A percentile compares a stretch with the other conserved stretches of the same genome.
phyloP scores from a whole-genome alignment of 139 green algal genomes.

The Chlorella sp. region DNA sequence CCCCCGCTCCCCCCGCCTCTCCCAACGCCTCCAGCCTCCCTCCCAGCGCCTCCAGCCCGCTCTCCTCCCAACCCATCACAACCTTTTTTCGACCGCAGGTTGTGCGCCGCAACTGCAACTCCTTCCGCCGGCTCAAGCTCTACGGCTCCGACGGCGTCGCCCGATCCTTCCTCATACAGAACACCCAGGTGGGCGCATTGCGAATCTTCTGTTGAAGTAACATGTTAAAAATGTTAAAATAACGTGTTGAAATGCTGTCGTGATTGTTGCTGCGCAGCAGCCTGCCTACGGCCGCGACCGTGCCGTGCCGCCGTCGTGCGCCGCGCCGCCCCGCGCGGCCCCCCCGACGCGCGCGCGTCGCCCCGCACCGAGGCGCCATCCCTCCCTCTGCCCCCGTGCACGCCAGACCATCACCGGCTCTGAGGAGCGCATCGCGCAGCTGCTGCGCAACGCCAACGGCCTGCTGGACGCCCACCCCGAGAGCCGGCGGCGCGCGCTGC shows the following conservation, averaged over 20 bases:
- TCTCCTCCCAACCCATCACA: not conserved
- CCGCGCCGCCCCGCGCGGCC: no score
- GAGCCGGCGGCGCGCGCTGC: constrained; percentile 56
- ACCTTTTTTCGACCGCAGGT: constrained; percentile 14
- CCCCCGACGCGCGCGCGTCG: no score
- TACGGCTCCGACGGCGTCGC: constrained; percentile 82
- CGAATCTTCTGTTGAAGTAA: no score
- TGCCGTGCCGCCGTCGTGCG: no score
- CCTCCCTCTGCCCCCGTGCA: no score
- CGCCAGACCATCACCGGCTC: constrained; percentile 13
- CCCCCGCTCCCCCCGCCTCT: not conserved
- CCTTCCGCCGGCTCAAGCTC: constrained; percentile 78
- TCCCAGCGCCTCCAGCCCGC: no score
- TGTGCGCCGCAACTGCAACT: constrained; percentile 82
- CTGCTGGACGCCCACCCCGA: constrained; percentile 80
- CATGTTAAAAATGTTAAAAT: not conserved
- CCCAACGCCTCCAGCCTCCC: not conserved
- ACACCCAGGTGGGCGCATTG: constrained; percentile 24
- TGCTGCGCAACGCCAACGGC: constrained; percentile 79
- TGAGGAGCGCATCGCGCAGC: constrained; percentile 79
- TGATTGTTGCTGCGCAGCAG: not conserved
- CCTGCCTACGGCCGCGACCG: no score
- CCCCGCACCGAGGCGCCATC: no score
- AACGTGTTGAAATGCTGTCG: not conserved
- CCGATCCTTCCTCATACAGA: constrained; percentile 86